phyloP scores from a whole-genome alignment of 768 basidiomycete genomes.

The Boletellus ananas region DNA sequence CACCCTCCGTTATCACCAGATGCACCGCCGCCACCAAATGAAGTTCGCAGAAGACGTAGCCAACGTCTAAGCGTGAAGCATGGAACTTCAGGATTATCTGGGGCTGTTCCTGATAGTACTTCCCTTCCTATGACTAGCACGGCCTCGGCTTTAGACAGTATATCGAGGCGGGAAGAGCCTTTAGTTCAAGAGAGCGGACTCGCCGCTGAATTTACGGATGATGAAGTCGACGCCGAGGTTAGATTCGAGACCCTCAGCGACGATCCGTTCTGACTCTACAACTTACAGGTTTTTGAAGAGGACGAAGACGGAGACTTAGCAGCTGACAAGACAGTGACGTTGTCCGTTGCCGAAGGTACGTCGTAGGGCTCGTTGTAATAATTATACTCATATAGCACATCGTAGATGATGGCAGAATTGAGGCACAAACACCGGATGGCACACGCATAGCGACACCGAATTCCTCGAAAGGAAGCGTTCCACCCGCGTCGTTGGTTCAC shows the following conservation, averaged over 20 bases:
- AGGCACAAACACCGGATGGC: constrained; percentile 95
- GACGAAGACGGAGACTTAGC: constrained; percentile 73
- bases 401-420: constrained; percentile 85
- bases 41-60: constrained; percentile 68
- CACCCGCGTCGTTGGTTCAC: constrained; percentile 30
- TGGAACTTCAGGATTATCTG: constrained; percentile 21
- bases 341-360: constrained; percentile 77
- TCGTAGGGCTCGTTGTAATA: neutral
- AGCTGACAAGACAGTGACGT: constrained; percentile 80
- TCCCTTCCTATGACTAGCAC: constrained; percentile 24
- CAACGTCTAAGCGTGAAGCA: constrained; percentile 77
- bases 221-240: constrained; percentile 78
- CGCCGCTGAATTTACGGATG: constrained; percentile 76
- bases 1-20: constrained; percentile 34
- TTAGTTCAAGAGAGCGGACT: constrained; percentile 60
- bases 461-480: constrained; percentile 44
- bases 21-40: constrained; percentile 30
- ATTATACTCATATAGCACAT: constrained; percentile 5
- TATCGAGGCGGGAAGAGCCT: constrained; percentile 41
- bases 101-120: constrained; percentile 10
- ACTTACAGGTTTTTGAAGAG: constrained; percentile 70
- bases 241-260: neutral
- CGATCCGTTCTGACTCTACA: constrained; percentile 13
- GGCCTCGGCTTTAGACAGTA: constrained; percentile 25
- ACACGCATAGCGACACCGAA: constrained; percentile 90